Conservation (phyloP, 2,329 filamentous ascomycete species). For the Colletotrichum sp. region DNA sequence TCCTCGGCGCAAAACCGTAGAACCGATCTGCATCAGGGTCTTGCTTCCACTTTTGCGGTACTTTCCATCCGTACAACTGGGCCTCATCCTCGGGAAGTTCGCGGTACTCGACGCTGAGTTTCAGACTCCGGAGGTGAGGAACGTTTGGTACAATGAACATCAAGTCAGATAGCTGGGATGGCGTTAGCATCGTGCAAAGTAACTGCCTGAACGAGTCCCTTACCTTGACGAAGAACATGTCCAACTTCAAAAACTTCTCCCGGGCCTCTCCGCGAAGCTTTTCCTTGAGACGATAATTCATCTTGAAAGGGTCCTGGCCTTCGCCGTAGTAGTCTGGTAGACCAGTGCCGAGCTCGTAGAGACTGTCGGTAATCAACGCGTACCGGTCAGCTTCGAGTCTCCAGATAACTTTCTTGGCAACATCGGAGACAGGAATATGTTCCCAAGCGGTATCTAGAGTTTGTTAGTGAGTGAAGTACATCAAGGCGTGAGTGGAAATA, state of each 20-base stretch:
- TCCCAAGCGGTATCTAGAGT: conserved; percentile 63
- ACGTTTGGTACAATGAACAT: conserved; percentile 63
- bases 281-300: conserved; percentile 49
- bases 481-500: conserved; percentile 6
- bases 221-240: conserved; percentile 74
- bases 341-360: conserved; percentile 59
- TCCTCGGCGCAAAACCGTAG: conserved; percentile 59
- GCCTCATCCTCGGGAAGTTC: conserved; percentile 61
- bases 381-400: conserved; percentile 62
- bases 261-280: conserved; percentile 54
- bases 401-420: conserved; percentile 67
- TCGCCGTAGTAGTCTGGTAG: conserved; percentile 57
- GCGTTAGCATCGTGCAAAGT: conserved; percentile 15
- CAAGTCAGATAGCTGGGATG: conserved; percentile 62
- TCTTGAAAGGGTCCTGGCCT: conserved; percentile 45
- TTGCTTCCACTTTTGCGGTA: conserved; percentile 61
- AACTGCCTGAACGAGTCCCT: conserved; percentile 18
- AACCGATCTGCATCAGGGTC: conserved; percentile 61
- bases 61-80: conserved; percentile 44
- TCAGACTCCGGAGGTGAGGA: conserved; percentile 61
- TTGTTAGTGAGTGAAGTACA: not conserved
- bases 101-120: conserved; percentile 62
- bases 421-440: conserved; percentile 53
- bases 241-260: conserved; percentile 59
- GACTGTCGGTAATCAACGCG: conserved; percentile 53